Evolutionary conservation across 768 basidiomycete genomes (phyloP).

Genomic region (Amanita rubescens): DNA sequence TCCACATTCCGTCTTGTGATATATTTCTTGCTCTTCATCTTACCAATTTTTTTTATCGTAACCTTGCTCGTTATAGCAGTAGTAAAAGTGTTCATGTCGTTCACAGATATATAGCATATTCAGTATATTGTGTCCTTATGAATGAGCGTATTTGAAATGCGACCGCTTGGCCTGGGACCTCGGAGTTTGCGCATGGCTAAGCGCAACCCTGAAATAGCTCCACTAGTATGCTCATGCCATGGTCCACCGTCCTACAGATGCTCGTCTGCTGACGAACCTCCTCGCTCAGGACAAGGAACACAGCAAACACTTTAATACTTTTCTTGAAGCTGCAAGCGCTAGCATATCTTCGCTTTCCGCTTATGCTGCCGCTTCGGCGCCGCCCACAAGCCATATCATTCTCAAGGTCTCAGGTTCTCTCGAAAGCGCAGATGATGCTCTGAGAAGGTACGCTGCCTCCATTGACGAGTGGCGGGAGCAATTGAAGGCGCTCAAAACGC

Average conservation of each 20-base stretch:
- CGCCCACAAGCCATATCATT: constrained; percentile 46
- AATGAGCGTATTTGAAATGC: not conserved
- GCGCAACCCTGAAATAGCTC: not conserved
- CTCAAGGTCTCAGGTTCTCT: constrained; percentile 50
- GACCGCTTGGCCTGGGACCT: not conserved
- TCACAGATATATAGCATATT: not conserved
- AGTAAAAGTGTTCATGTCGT: not conserved
- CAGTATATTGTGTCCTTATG: not conserved
- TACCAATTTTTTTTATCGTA: not conserved
- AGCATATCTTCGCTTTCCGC: constrained; percentile 63
- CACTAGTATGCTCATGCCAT: constrained; percentile 25
- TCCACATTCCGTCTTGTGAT: not conserved
- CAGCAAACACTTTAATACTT: constrained; percentile 45
- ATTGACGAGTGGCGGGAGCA: constrained; percentile 63
- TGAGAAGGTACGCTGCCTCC: constrained; percentile 49
- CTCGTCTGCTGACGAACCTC: constrained; percentile 62
- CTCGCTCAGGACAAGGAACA: constrained; percentile 68
- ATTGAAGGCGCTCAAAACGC: constrained; percentile 48
- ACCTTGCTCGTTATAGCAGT: not conserved
- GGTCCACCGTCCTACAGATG: constrained; percentile 71
- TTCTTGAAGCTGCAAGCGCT: constrained; percentile 52
- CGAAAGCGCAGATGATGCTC: constrained; percentile 59
- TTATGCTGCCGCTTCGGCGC: constrained; percentile 62
- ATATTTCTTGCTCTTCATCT: not conserved
- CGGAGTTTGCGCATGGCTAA: too few species aligned